Conservation (phyloP, 306 rosid species). For the Psophocarpus tetragonolobus region DNA sequence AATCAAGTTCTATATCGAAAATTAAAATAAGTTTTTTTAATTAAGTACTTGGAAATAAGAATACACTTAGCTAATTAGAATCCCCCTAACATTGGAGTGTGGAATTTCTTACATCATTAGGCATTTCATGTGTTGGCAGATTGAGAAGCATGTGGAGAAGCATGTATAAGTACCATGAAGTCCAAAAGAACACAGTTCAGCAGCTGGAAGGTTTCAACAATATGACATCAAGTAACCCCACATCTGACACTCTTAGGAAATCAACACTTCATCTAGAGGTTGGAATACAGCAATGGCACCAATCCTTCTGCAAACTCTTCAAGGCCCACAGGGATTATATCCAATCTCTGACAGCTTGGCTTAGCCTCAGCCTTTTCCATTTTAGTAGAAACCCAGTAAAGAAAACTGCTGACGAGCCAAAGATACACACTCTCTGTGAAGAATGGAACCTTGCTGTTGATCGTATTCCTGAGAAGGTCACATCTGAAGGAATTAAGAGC, state of each 20-base stretch:
- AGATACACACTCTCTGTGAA: slow-evolving; percentile 77
- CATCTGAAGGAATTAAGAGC: slow-evolving; percentile 90
- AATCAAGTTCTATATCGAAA: no score
- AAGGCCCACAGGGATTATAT: slow-evolving; percentile 78
- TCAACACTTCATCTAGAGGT: slow-evolving; percentile 88
- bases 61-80: not conserved
- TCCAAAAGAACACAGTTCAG: slow-evolving; percentile 87
- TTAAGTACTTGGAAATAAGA: not conserved
- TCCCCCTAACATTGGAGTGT: not conserved
- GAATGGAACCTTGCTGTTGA: slow-evolving; percentile 83
- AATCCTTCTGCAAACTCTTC: slow-evolving; percentile 78
- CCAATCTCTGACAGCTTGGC: slow-evolving; percentile 87
- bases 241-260: slow-evolving; percentile 85
- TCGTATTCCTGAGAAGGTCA: slow-evolving; percentile 81
- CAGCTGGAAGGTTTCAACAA: slow-evolving; percentile 82
- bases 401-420: slow-evolving; percentile 62
- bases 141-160: slow-evolving; percentile 97
- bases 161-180: slow-evolving; percentile 96
- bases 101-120: not conserved
- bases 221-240: slow-evolving; percentile 73
- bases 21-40: not conserved
- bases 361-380: slow-evolving; percentile 88
- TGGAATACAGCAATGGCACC: slow-evolving; percentile 90
- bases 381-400: slow-evolving; percentile 54
- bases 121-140: slow-evolving; percentile 42